phyloP scores from a whole-genome alignment of 441 rosid genomes.

The Erysimum pusillum region DNA sequence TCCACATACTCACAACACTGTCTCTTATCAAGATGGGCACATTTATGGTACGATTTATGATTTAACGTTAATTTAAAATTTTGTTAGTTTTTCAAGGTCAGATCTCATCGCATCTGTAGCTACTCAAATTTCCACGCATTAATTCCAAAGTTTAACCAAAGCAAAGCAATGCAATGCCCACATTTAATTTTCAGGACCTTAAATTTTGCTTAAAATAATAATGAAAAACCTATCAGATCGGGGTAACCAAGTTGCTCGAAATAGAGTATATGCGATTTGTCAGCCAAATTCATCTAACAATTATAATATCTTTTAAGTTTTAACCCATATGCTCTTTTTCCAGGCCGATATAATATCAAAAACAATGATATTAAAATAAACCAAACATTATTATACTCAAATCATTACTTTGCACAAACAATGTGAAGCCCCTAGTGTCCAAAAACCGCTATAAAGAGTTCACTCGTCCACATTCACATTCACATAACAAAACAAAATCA shows the following conservation, averaged over 20 bases:
- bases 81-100: slow-evolving; percentile 38
- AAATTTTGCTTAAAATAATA: neutral
- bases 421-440: slow-evolving; percentile 24
- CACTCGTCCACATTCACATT: slow-evolving; percentile 31
- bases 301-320: neutral
- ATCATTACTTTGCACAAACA: slow-evolving; percentile 8
- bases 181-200: slow-evolving; percentile 22
- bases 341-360: neutral
- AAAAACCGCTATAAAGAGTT: slow-evolving; percentile 39
- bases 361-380: slow-evolving; percentile 3
- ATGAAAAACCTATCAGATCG: slow-evolving; percentile 12
- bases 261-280: slow-evolving; percentile 9
- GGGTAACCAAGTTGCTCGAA: slow-evolving; percentile 9
- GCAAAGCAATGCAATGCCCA: neutral
- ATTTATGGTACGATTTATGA: slow-evolving; percentile 30
- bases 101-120: slow-evolving; percentile 38
- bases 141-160: slow-evolving; percentile 1
- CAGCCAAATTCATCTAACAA: neutral
- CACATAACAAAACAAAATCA: slow-evolving; percentile 32
- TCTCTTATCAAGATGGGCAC: slow-evolving; percentile 1
- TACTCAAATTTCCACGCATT: slow-evolving; percentile 27
- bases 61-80: neutral
- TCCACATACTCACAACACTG: neutral
- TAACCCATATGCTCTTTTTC: slow-evolving; percentile 25
- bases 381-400: slow-evolving; percentile 1